Evolutionary conservation across 2,329 filamentous ascomycete species (phyloP).

Genomic region (Fusarium aywerte): DNA sequence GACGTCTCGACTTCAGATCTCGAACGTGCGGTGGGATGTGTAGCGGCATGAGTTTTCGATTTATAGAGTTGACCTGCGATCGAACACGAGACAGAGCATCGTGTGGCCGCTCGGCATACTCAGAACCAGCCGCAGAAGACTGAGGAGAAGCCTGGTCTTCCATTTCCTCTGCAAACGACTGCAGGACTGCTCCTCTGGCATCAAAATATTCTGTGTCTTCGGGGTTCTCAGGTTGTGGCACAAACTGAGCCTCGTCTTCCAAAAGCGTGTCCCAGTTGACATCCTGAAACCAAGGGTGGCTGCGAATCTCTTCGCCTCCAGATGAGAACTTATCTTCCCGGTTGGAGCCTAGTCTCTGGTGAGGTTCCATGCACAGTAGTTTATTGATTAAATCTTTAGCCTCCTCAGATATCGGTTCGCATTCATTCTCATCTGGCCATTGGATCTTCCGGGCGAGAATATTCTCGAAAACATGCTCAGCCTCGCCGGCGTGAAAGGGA

Average conservation of each 20-base stretch:
- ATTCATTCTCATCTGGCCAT: conserved; percentile 87
- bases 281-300: conserved; percentile 87
- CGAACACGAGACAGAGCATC: conserved; percentile 92
- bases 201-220: conserved; percentile 99
- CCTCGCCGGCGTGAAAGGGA: conserved; percentile 89
- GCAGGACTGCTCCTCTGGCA: conserved; percentile 86
- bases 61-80: conserved; percentile 85
- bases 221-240: conserved; percentile 90
- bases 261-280: conserved; percentile 90
- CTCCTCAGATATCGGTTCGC: conserved; percentile 79
- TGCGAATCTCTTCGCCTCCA: conserved; percentile 91
- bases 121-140: conserved; percentile 72
- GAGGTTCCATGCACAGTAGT: conserved; percentile 85
- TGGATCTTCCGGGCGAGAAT: conserved; percentile 89
- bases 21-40: conserved; percentile 97
- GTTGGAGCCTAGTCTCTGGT: conserved; percentile 85
- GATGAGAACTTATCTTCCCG: conserved; percentile 81
- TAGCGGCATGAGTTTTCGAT: conserved; percentile 91
- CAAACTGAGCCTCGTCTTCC: conserved; percentile 96
- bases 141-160: conserved; percentile 87
- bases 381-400: conserved; percentile 95
- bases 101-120: conserved; percentile 90
- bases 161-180: conserved; percentile 92
- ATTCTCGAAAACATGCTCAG: conserved; percentile 96
- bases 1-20: conserved; percentile 84